Evolutionary conservation across 2,329 filamentous ascomycete genomes (phyloP), one percentile per base, ranked within the genome.

Genomic region (Colletotrichum spaethianum): DNA sequence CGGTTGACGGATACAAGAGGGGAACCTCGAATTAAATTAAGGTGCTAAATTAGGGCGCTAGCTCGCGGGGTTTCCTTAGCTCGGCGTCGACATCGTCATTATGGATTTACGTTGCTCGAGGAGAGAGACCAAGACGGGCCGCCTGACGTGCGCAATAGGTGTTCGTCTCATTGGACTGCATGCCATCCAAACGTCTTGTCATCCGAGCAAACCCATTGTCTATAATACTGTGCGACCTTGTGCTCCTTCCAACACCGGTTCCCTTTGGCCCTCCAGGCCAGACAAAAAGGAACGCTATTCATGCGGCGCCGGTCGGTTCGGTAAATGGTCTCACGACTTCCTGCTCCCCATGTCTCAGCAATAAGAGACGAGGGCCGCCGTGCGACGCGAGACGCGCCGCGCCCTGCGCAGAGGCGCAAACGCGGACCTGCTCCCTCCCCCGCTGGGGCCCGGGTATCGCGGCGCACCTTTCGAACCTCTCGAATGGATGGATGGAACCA

Each of bases 81-180:
- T 40, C 33, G 16, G 9, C 8, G 9, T 62, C 44, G 26, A 60
- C 38, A 62, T 48, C 60, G 59, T 50, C 59, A 62, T 38, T 42
- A 62, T 6, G 42, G 59, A 36, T 23, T 16, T 31, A 18, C n/a
- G 7, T 36, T 38, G 31, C 44, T 62, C 33, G 11, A 23, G 31
- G 53, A n/a, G 53, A 40, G 53, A 40, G 46, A 48, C n/a, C 31
- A 23, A 23, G 12, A 7, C 11, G 20, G 8, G 31, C 33, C 18
- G 28, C 4, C 5, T 33, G 50, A 11, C 50, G 31, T 33, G 18
- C 20, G 50, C 28, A 9, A 20, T n/a, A 55, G 28, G 4, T 23
- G 48, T 14, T 16, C 12, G 38, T 40, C 48, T 14, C 28, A n/a
- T 26, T 52, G 3, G 48, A 8, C 9, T 52, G 48, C 23, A 8